Percentiles rank a stretch among this genome's conserved stretches.
phyloP scores from a whole-genome alignment of 805 yeast genomes.

The Candida saitoana region DNA sequence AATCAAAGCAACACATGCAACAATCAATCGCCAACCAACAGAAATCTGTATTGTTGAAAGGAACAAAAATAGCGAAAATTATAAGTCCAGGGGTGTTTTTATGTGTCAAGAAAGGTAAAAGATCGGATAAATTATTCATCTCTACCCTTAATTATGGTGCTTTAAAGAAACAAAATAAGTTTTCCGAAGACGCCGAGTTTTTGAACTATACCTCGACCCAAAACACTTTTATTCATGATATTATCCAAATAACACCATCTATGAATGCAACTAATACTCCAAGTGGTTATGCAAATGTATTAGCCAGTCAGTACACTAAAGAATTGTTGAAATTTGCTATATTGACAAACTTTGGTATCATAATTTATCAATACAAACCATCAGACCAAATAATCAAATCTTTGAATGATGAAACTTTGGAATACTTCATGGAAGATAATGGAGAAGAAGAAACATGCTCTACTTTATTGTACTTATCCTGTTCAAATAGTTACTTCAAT shows the following conservation, averaged over 20 bases:
- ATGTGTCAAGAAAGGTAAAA: slow-evolving; percentile 51
- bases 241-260: slow-evolving; percentile 64
- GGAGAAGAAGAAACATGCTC: slow-evolving; percentile 91
- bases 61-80: slow-evolving; percentile 55
- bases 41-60: slow-evolving; percentile 54
- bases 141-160: slow-evolving; percentile 84
- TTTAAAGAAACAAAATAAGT: slow-evolving; percentile 64
- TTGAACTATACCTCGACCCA: slow-evolving; percentile 27
- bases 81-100: slow-evolving; percentile 86
- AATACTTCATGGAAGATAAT: slow-evolving; percentile 68
- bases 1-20: slow-evolving; percentile 37
- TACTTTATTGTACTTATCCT: slow-evolving; percentile 77
- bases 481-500: slow-evolving; percentile 55
- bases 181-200: slow-evolving; percentile 78
- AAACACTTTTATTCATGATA: slow-evolving; percentile 55
- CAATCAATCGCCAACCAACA: slow-evolving; percentile 39
- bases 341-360: slow-evolving; percentile 74
- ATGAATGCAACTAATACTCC: slow-evolving; percentile 73
- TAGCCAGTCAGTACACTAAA: slow-evolving; percentile 78
- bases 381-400: slow-evolving; percentile 76
- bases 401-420: slow-evolving; percentile 60
- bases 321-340: slow-evolving; percentile 72
- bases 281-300: slow-evolving; percentile 76
- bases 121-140: slow-evolving; percentile 55
- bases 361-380: slow-evolving; percentile 70